phyloP scores from a whole-genome alignment of 2,329 filamentous ascomycete genomes.

The Clonostachys sp. region DNA sequence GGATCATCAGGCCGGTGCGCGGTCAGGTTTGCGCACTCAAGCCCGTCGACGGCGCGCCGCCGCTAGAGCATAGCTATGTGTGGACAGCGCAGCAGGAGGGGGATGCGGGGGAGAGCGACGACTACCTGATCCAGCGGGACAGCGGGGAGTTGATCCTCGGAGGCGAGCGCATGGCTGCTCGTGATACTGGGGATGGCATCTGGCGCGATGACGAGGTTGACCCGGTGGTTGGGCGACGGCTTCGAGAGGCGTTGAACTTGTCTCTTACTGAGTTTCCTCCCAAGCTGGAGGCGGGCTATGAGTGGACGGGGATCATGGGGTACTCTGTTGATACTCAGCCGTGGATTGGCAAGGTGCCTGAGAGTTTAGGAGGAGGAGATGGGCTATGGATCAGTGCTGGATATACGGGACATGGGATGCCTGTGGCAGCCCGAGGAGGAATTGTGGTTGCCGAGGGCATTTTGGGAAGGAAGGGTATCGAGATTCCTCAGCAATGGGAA shows the following conservation, averaged over 20 bases:
- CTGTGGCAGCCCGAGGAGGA: slow-evolving; percentile 63
- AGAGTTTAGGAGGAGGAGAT: slow-evolving; percentile 34
- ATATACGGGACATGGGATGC: slow-evolving; percentile 76
- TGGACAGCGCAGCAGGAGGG: slow-evolving; percentile 39
- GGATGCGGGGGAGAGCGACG: slow-evolving; percentile 45
- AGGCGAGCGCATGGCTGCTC: slow-evolving; percentile 58
- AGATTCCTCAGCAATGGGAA: slow-evolving; percentile 36
- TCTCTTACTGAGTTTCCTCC: slow-evolving; percentile 38
- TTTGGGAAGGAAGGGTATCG: slow-evolving; percentile 29
- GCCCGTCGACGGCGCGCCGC: slow-evolving; percentile 37
- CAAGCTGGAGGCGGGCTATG: slow-evolving; percentile 47
- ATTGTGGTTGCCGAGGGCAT: slow-evolving; percentile 61
- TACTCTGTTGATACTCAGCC: slow-evolving; percentile 64
- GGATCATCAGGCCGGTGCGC: slow-evolving; percentile 71
- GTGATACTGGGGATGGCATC: slow-evolving; percentile 41
- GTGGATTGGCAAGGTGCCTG: slow-evolving; percentile 67
- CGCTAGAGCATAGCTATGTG: slow-evolving; percentile 55
- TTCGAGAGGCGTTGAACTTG: slow-evolving; percentile 39
- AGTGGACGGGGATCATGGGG: slow-evolving; percentile 82
- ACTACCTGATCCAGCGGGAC: slow-evolving; percentile 71
- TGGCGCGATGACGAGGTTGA: slow-evolving; percentile 58
- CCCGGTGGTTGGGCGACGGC: slow-evolving; percentile 45
- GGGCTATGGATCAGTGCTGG: slow-evolving; percentile 62
- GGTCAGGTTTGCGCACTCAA: slow-evolving; percentile 67
- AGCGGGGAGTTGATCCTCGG: slow-evolving; percentile 62